Evolutionary conservation across 306 rosid genomes (phyloP), one percentile per base, ranked within the genome.

Genomic region (Dryas alaskensis): DNA sequence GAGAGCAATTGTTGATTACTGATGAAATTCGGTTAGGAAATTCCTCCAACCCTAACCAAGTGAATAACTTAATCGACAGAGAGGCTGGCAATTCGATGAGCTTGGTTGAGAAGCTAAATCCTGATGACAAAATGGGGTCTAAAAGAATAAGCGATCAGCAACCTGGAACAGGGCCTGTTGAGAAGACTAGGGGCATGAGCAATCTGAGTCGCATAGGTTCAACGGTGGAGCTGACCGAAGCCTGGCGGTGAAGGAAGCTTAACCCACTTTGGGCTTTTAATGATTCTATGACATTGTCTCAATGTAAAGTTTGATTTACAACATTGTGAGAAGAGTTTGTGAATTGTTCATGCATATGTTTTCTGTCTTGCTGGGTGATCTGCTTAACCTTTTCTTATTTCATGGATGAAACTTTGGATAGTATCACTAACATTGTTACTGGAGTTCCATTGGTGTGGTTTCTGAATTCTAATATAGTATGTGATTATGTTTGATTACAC

Each of bases 221-320:
- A 63, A 84, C 77, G 84, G 76, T 58, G 9, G 90, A 90, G 81
- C 73, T 84, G 63, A 82, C 82, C 8, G 89, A 89, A 84, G 88
- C 96, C 3, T 89, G 93, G 92, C 78, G 88, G 44, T 90, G 80
- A 87, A 80, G 78, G 67, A 73, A 80, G 67, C 76, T 74, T n/a
- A 16, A n/a, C 25, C 42, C 69, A 55, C 13, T 67, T 65, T 42
- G 7, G 22, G 4, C 69, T 8, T 31, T 75, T 81, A 82, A 81
- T 79, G 86, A 73, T 76, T 76, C 62, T 67, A 58, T 80, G 71
- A 60, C 78, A 64, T 11, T 72, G 60, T 75, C 71, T 58, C 55
- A 39, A 66, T 78, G 77, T 61, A 65, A 7, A 77, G 85, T 84
- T 75, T 53, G 62, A 79, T 59, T 73, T 76, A 25, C 70, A 69